A percentile compares a stretch with the other conserved stretches of the same genome.
phyloP scores from a whole-genome alignment of 2,329 filamentous ascomycete genomes.

The Diaporthe citriasiana region DNA sequence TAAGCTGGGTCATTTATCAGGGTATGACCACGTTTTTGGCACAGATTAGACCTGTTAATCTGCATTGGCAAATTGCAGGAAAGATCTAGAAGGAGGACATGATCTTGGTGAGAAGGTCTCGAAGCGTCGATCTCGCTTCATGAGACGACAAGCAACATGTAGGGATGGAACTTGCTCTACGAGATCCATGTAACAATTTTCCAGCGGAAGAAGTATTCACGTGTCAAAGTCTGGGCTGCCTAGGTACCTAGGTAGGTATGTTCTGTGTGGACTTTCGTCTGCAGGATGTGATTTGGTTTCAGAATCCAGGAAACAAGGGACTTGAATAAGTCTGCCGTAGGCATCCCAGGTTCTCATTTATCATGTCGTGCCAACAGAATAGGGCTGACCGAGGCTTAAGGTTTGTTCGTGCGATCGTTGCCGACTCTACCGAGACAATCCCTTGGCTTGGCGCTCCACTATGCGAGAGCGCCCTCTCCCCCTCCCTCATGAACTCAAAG shows the following conservation, averaged over 20 bases:
- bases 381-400: slow-evolving; percentile 10
- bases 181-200: background rate
- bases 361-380: slow-evolving; percentile 18
- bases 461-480: background rate
- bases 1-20: background rate
- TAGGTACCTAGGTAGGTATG: too few species aligned
- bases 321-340: background rate
- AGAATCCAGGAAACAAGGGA: background rate
- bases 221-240: background rate
- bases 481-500: background rate
- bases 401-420: slow-evolving; percentile 7
- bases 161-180: slow-evolving; percentile 3
- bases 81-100: background rate
- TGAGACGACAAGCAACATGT: background rate
- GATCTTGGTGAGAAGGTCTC: background rate
- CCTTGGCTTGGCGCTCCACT: background rate
- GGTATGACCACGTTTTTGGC: background rate
- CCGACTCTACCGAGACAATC: slow-evolving; percentile 6
- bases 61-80: background rate
- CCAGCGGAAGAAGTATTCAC: background rate
- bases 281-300: background rate
- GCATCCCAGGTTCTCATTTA: background rate
- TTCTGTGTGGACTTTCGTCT: background rate
- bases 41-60: background rate
- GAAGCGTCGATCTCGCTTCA: background rate